Conservation (phyloP, 2,329 filamentous ascomycete genomes). For the Phyllosticta paracitricarpa region DNA sequence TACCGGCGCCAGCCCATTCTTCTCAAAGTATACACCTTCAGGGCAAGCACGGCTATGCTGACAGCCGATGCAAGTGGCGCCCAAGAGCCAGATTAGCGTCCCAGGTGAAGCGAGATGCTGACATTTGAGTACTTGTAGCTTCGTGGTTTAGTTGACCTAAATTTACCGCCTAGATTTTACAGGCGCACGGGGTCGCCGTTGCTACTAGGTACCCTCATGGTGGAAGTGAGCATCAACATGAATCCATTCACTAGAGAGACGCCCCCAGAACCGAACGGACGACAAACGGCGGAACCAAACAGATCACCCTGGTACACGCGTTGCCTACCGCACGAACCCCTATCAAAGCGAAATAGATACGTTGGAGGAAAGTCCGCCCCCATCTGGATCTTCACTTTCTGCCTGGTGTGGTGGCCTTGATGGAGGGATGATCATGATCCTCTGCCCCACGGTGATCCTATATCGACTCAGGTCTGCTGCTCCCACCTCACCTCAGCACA, state of each 20-base stretch:
- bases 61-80: background rate
- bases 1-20: background rate
- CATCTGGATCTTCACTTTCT: background rate
- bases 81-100: background rate
- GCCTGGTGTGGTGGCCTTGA: background rate
- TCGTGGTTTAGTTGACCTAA: background rate
- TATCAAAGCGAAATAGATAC: background rate
- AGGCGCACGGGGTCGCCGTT: background rate
- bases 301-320: no score
- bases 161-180: background rate
- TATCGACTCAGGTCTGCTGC: background rate
- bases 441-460: background rate
- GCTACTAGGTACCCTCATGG: background rate
- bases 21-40: background rate
- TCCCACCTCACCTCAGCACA: background rate
- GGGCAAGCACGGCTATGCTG: background rate
- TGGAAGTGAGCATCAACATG: background rate
- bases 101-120: background rate
- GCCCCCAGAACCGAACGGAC: background rate
- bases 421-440: background rate
- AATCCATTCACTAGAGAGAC: background rate
- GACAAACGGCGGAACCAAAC: background rate
- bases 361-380: background rate
- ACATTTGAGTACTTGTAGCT: background rate
- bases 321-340: background rate